Evolutionary conservation across 2,329 filamentous ascomycete genomes (phyloP).

Genomic region (Talaromyces sp.): DNA sequence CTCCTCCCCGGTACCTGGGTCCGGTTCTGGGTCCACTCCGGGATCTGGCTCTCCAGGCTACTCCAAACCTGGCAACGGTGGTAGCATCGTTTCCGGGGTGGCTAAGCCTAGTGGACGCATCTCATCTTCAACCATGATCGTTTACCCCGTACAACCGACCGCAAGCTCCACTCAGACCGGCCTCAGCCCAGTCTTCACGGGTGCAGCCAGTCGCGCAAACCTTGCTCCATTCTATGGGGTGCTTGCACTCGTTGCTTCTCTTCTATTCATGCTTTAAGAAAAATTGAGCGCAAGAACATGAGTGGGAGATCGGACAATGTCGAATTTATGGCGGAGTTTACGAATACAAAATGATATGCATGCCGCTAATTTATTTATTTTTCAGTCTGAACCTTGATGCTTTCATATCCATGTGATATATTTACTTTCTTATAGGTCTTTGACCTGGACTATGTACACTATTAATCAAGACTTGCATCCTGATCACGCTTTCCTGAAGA

Average conservation of each 20-base stretch:
- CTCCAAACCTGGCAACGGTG: conserved; percentile 7
- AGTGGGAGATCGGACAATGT: neutral
- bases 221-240: neutral
- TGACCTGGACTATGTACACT: neutral
- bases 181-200: conserved; percentile 10
- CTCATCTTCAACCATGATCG: conserved; percentile 1
- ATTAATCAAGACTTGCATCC: neutral
- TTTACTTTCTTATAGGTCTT: neutral
- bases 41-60: conserved; percentile 5
- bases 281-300: neutral
- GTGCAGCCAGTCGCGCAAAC: conserved; percentile 8
- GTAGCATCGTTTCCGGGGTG: neutral
- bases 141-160: conserved; percentile 5
- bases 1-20: neutral
- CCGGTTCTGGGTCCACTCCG: neutral
- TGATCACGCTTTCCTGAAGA: neutral
- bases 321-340: neutral
- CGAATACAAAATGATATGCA: neutral
- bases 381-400: neutral
- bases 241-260: neutral
- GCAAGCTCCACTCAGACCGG: conserved; percentile 8
- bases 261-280: conserved; percentile 8
- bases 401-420: neutral
- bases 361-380: neutral
- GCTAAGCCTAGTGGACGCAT: neutral